Conservation (phyloP, 2,329 filamentous ascomycete genomes). For the Alternaria triticimaculans region DNA sequence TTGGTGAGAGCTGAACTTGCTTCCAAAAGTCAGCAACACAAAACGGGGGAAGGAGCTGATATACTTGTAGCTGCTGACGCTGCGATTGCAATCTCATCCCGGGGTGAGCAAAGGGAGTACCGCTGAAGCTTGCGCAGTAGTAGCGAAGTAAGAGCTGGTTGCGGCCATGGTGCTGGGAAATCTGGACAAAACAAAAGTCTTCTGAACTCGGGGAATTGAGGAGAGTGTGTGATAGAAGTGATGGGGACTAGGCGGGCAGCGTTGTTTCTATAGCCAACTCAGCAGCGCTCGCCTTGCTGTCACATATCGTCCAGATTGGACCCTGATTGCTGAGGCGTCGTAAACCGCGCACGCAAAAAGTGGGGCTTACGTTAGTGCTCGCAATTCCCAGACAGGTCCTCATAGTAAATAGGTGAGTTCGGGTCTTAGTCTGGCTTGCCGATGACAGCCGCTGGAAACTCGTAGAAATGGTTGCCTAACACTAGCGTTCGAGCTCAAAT, state of each 20-base stretch:
- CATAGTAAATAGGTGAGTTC: conserved; percentile 15
- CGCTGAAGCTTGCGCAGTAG: not conserved
- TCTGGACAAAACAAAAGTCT: not conserved
- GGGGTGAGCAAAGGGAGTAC: not conserved
- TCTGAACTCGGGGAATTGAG: not conserved
- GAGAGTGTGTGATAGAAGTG: not conserved
- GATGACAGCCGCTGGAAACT: conserved; percentile 5
- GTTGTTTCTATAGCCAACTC: conserved; percentile 7
- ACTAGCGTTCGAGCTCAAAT: not conserved
- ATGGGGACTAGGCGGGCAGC: not conserved
- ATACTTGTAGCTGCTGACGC: not conserved
- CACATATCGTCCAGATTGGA: not conserved
- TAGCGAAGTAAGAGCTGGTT: not conserved
- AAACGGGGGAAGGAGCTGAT: not conserved
- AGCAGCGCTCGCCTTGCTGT: not conserved
- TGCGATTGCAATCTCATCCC: not conserved
- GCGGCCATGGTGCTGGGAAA: not conserved
- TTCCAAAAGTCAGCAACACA: not conserved
- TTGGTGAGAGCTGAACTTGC: not conserved
- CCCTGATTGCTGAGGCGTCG: not conserved
- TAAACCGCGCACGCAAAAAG: conserved; percentile 1
- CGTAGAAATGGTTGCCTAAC: conserved; percentile 6
- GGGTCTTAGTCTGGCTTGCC: conserved; percentile 11
- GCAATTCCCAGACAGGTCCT: conserved; percentile 11
- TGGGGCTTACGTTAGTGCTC: conserved; percentile 4